Base-by-base conservation (phyloP, 306 rosid genomes). In the Cucurbita pepo region DNA sequence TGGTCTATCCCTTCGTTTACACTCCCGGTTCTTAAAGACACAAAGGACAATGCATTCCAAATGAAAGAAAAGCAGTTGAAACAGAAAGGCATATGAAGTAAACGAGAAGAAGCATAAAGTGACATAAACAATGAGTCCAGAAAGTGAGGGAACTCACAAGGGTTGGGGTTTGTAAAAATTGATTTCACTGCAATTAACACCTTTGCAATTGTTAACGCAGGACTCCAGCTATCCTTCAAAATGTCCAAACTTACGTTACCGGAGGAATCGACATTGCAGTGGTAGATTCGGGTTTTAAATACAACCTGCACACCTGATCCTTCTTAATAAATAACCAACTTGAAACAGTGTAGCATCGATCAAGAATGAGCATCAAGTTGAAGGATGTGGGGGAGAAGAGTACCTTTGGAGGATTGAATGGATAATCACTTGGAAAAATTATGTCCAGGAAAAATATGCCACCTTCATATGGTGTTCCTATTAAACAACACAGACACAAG, bases 191-290 rank as follows among this genome's bases (percentile, higher is more conserved):
- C 94, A 54, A 83, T 82, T 56, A 93, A 84, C 78, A 93, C 91
- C 85, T 87, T 89, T 6, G 90, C 83, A 55, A 90, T 89, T 43
- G 97, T 90, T 58, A 86, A 83, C 34, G 97, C 98, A 51, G 98
- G 98, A 86, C 97, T 93, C 98, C 98, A 93, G 74, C 79, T 84
- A 82, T 87, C 98, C 83, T 85, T 89, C 75, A 93, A 81, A 51
- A 90, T 86, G 69, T 87, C 88, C 81, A 90, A 57, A 78, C 85
- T 87, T 48, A 85, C 83, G 74, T 76, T 81, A 36, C 97, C 97
- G 11, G 80, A 44, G 57, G 86, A 69, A 75, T 82, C 94, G 14
- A 93, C 90, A 75, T 90, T 90, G 85, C 97, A 90, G 83, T 90
- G 96, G 85, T 84, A 93, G 73, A 93, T 86, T 66, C 98, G 90